Evolutionary conservation across 495 filamentous ascomycete species (phyloP).

Genomic region (Penicillium chermesinum): DNA sequence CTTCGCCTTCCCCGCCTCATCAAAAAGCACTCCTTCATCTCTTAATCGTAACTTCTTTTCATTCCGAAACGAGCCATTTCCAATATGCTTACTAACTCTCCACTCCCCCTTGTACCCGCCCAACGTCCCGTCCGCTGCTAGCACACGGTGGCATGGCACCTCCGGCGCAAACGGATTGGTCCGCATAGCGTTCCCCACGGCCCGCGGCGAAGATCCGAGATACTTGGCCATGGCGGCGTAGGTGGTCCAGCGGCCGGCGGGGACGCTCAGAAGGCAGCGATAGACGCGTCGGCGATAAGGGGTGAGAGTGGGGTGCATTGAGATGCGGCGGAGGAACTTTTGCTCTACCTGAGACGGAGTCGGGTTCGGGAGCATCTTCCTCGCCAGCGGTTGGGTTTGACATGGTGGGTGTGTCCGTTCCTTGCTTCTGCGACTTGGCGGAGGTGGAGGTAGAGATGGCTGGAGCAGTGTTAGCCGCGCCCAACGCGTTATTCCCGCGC

Average conservation of each 20-base stretch:
- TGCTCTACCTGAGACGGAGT: constrained; percentile 6
- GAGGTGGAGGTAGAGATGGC: no score
- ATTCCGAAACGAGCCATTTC: constrained; percentile 20
- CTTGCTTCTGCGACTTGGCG: no score
- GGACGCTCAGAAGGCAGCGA: constrained; percentile 64
- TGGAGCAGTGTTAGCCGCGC: no score
- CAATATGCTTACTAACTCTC: constrained; percentile 17
- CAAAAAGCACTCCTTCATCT: constrained; percentile 30
- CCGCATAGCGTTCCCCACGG: constrained; percentile 73
- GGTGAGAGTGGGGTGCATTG: constrained; percentile 42
- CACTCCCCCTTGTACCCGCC: constrained; percentile 35
- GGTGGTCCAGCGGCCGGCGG: constrained; percentile 62
- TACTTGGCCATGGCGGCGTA: constrained; percentile 66
- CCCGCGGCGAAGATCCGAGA: constrained; percentile 65
- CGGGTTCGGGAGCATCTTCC: no score
- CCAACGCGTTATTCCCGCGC: no score
- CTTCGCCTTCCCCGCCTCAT: constrained; percentile 21
- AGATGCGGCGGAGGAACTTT: constrained; percentile 29
- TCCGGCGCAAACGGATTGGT: constrained; percentile 64
- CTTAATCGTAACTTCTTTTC: constrained; percentile 28
- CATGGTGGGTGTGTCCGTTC: no score
- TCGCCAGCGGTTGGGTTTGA: no score
- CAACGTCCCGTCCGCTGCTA: constrained; percentile 26
- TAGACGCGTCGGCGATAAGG: constrained; percentile 57
- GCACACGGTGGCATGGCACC: constrained; percentile 48